Conservation (phyloP, 108 stramenopile species). For the Skeletonema tropicum region DNA sequence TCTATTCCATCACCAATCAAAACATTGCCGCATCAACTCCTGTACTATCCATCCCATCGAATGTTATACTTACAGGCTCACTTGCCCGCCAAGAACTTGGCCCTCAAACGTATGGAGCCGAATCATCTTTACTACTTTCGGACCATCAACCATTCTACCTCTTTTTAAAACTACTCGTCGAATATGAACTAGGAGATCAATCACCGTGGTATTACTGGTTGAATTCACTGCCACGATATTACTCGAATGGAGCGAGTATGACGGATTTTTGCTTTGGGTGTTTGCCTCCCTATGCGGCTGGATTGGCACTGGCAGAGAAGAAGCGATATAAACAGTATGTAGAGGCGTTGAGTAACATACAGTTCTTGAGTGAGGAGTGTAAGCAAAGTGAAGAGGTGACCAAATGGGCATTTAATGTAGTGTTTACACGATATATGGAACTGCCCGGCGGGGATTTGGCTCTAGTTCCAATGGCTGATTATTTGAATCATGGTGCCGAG, state of each 20-base stretch:
- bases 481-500: constrained; percentile 33
- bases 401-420: constrained; percentile 65
- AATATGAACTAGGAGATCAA: constrained; percentile 21
- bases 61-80: constrained; percentile 14
- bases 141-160: constrained; percentile 14
- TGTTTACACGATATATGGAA: constrained; percentile 44
- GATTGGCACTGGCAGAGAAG: constrained; percentile 16
- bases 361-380: constrained; percentile 29
- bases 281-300: constrained; percentile 36
- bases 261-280: constrained; percentile 41
- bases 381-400: constrained; percentile 37
- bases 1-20: not conserved
- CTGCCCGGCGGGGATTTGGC: constrained; percentile 4
- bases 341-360: constrained; percentile 5
- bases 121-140: not conserved
- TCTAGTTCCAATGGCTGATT: constrained; percentile 33
- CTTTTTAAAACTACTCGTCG: constrained; percentile 12
- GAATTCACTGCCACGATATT: constrained; percentile 36
- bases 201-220: constrained; percentile 28
- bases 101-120: not conserved
- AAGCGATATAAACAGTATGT: constrained; percentile 5
- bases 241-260: constrained; percentile 35
- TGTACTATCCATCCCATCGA: constrained; percentile 4
- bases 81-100: constrained; percentile 12
- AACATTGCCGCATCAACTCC: constrained; percentile 10